These are phyloP conservation scores for Citeromyces hawaiiensis DNA, from an alignment of 1,139 yeast genomes.

Conservation along the genomic window DNA sequence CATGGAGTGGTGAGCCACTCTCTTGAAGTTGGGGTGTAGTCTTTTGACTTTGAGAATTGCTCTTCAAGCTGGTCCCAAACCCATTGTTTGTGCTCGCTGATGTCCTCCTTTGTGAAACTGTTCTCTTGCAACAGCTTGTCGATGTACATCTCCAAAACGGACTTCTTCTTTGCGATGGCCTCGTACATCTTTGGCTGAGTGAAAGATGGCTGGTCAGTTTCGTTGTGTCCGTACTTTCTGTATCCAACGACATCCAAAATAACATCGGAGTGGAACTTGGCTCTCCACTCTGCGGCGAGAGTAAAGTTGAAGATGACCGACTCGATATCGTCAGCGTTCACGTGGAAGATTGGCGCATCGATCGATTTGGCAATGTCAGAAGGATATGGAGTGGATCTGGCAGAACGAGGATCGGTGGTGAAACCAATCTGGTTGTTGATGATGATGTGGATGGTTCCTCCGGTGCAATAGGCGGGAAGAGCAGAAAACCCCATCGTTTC, in stretches of 20 bases:
- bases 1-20: slow-evolving; percentile 99
- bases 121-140: slow-evolving; percentile 74
- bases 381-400: slow-evolving; percentile 96
- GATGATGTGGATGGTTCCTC: slow-evolving; percentile 95
- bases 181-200: slow-evolving; percentile 97
- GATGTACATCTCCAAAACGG: slow-evolving; percentile 78
- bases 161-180: slow-evolving; percentile 76
- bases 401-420: slow-evolving; percentile 96
- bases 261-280: slow-evolving; percentile 90
- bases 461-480: slow-evolving; percentile 92
- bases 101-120: slow-evolving; percentile 77
- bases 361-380: slow-evolving; percentile 94
- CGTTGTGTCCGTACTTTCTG: slow-evolving; percentile 98
- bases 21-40: slow-evolving; percentile 81
- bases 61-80: slow-evolving; percentile 93
- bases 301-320: slow-evolving; percentile 84
- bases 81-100: slow-evolving; percentile 95
- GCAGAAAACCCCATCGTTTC: slow-evolving; percentile 94
- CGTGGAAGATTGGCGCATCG: slow-evolving; percentile 98
- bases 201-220: slow-evolving; percentile 97
- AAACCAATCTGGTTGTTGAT: slow-evolving; percentile 98
- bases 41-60: slow-evolving; percentile 76
- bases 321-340: slow-evolving; percentile 96
- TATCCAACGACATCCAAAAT: slow-evolving; percentile 95
- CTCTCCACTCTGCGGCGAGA: slow-evolving; percentile 98